phyloP scores from a whole-genome alignment of 2,329 filamentous ascomycete genomes.

The Allantophomopsis lycopodina region DNA sequence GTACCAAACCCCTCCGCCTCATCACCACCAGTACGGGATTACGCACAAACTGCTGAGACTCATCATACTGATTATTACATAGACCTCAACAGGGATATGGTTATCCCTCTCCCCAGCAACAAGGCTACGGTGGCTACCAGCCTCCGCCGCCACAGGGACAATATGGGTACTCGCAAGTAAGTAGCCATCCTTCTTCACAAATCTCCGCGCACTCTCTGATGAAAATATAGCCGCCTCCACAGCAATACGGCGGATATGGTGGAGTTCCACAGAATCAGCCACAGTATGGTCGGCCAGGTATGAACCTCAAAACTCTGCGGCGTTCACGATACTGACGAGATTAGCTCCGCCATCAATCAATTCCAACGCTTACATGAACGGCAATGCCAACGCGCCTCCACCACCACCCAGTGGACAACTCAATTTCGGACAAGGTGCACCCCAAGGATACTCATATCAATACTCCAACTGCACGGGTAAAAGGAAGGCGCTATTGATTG shows the following conservation, averaged over 20 bases:
- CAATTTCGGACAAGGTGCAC: conserved; percentile 68
- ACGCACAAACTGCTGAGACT: conserved; percentile 13
- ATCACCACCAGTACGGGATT: conserved; percentile 34
- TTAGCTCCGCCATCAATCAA: conserved; percentile 21
- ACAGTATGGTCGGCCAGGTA: conserved; percentile 37
- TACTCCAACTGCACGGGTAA: conserved; percentile 85
- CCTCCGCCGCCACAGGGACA: conserved; percentile 17
- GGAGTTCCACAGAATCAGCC: conserved; percentile 20
- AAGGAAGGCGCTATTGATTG: conserved; percentile 80
- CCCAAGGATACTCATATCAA: conserved; percentile 69
- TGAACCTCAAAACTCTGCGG: conserved; percentile 8
- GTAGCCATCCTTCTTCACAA: neutral
- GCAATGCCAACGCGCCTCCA: conserved; percentile 43
- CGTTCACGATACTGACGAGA: neutral
- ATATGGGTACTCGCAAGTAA: conserved; percentile 17
- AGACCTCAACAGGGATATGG: conserved; percentile 15
- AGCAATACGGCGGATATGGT: conserved; percentile 29
- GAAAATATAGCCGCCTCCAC: conserved; percentile 24
- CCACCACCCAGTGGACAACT: conserved; percentile 55
- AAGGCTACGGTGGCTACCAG: conserved; percentile 12
- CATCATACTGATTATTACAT: conserved; percentile 3
- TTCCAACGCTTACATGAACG: conserved; percentile 40
- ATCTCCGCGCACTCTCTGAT: neutral
- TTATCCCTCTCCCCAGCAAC: neutral
- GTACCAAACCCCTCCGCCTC: conserved; percentile 19